Evolutionary conservation across 768 basidiomycete genomes (phyloP), one percentile per base, ranked within the genome.

Genomic region (Dentipellis fragilis): DNA sequence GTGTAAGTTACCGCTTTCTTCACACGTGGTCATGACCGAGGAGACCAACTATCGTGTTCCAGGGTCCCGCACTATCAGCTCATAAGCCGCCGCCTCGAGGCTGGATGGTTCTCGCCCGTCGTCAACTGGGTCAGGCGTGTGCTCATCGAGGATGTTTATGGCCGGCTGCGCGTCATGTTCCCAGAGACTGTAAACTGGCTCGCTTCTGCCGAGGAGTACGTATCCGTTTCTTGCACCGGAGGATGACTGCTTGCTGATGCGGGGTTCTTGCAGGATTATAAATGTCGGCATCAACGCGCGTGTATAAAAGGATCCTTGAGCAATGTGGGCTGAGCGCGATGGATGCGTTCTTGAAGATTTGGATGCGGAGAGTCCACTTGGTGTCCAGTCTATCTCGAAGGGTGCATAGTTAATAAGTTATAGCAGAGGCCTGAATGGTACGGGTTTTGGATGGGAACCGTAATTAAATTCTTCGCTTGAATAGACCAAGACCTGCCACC

Each of bases 81-180:
- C 38, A 68, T 74, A 52, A 77, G 79, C 64, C 72, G 69, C 59
- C 59, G 54, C 23, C 36, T 65, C n/a, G 38, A 64, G 12, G 71
- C 62, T 34, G 72, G 73, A 3, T 63, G 64, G 38, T 50, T 74
- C 10, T 65, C 71, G 0, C 61, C 65, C 0, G 37, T 74, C 21
- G 57, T 72, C 11, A 75, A 75, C 51, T 78, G 73, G 68, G 17
- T 79, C 10, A 71, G 84, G 36, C 68, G 63, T 14, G 67, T 78
- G 51, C 68, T 86, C 21, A 76, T 86, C 39, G 84, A 86, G 62
- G 77, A 74, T n/a, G 62, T 87, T 1, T 86, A 86, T 65, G 76
- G 75, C 39, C 77, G 81, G 21, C 64, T 85, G 38, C 80, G 72
- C 1, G 77, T 75, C 0, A 80, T 83, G 75, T 83, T 84, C 69